phyloP scores from a whole-genome alignment of 2,329 filamentous ascomycete genomes.

The Sporothrix globosa region DNA sequence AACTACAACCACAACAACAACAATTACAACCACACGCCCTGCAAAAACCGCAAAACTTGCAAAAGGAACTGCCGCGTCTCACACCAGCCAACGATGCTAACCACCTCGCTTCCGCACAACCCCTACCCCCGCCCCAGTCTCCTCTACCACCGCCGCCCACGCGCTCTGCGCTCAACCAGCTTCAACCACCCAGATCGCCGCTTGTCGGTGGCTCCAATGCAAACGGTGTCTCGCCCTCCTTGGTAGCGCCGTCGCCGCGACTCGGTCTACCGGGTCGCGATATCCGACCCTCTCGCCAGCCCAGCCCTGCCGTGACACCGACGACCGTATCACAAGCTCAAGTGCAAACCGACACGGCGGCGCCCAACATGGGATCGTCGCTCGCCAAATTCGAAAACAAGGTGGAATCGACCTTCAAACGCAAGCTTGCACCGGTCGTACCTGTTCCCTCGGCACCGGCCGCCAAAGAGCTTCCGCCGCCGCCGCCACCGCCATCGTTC shows the following conservation, averaged over 20 bases:
- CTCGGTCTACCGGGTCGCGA: constrained; percentile 41
- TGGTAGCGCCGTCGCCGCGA: constrained; percentile 16
- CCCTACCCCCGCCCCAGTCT: constrained; percentile 31
- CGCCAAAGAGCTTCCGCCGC: constrained; percentile 29
- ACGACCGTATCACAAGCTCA: background rate
- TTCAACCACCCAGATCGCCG: constrained; percentile 28
- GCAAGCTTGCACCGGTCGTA: constrained; percentile 19
- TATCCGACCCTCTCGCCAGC: constrained; percentile 39
- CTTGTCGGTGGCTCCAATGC: background rate
- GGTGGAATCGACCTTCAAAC: constrained; percentile 34
- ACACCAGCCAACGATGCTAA: constrained; percentile 8
- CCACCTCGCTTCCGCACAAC: constrained; percentile 14
- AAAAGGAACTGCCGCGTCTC: constrained; percentile 2
- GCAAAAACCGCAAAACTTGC: background rate
- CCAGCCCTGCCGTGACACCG: constrained; percentile 21
- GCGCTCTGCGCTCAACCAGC: constrained; percentile 14
- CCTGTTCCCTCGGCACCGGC: background rate
- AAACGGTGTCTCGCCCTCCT: background rate
- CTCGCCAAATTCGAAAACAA: constrained; percentile 39
- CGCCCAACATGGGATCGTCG: constrained; percentile 40
- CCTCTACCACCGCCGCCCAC: constrained; percentile 33
- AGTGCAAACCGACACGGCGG: constrained; percentile 12
- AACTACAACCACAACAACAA: constrained; percentile 32
- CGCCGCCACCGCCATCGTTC: constrained; percentile 29
- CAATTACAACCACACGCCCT: background rate